Base-by-base conservation (phyloP, 148 eudicot genomes). In the Dianthus caryophyllus region DNA sequence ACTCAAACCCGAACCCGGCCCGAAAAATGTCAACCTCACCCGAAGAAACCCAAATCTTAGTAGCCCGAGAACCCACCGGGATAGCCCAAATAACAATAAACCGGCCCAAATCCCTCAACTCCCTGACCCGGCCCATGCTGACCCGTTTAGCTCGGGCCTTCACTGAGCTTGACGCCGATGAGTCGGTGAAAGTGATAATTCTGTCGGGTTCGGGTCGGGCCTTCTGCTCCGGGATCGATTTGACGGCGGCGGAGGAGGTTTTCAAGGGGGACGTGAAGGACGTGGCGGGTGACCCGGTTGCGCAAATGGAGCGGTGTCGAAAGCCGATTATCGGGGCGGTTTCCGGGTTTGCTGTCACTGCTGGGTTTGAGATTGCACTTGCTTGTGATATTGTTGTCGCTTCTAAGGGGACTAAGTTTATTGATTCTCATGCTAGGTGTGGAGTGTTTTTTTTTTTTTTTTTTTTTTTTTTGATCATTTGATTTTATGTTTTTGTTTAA, bases 401-500 rank as follows among this genome's bases (percentile, higher is more conserved):
- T 72, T 81, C 96, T 18, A 84, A 83, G 18, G 86, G 81, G 0
- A 82, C 99, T 13, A 90, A 86, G 55, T 94, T 94, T 72, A 84
- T 94, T 61, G 99, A 94, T 51, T 88, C 99, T 71, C 99, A 94
- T 73, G 93, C 96, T 55, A 83, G 96, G 97, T 74, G 21, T n/a
- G n/a, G n/a, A n/a, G n/a, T n/a, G n/a, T n/a, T n/a, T n/a, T n/a
- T n/a, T n/a, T n/a, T n/a, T n/a, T n/a, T n/a, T n/a, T n/a, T n/a
- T n/a, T n/a, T n/a, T n/a, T n/a, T n/a, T n/a, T n/a, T n/a, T n/a
- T n/a, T n/a, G n/a, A n/a, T n/a, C n/a, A n/a, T n/a, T n/a, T n/a
- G n/a, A n/a, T n/a, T n/a, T n/a, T n/a, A n/a, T n/a, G n/a, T n/a
- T n/a, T n/a, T n/a, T n/a, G n/a, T n/a, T n/a, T n/a, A n/a, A n/a